Evolutionary conservation across 2,329 filamentous ascomycete genomes (phyloP).

Genomic region (Aspergillus sp.): DNA sequence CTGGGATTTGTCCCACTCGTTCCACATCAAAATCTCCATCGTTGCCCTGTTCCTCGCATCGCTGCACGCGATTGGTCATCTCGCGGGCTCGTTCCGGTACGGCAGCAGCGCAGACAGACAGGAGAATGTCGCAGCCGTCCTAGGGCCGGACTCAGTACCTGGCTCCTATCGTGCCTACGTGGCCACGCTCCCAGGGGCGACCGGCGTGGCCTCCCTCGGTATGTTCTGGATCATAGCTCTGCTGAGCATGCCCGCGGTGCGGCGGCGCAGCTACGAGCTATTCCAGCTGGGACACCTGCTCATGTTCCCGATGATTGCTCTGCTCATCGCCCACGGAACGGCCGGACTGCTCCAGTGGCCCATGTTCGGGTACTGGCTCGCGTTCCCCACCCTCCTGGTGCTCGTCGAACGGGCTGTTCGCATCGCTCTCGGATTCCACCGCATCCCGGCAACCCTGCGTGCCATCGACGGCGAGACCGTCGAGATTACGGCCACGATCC

Average conservation of each 20-base stretch:
- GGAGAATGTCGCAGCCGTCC: background rate
- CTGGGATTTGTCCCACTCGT: constrained; percentile 3
- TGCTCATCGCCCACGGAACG: constrained; percentile 3
- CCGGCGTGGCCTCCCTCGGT: background rate
- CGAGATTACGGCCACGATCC: constrained; percentile 2
- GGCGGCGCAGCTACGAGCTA: background rate
- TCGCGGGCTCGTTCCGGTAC: background rate
- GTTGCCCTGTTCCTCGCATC: background rate
- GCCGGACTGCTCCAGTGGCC: constrained; percentile 2
- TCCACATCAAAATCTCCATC: constrained; percentile 3
- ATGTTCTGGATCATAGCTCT: background rate
- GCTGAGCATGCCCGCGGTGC: background rate
- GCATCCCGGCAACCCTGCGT: background rate
- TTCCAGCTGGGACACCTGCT: constrained; percentile 1
- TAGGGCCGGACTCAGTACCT: background rate
- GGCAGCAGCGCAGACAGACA: background rate
- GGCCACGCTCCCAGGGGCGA: background rate
- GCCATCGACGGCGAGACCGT: constrained; percentile 2
- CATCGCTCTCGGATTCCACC: background rate
- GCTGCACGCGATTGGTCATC: constrained; percentile 4
- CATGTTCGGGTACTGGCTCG: constrained; percentile 7
- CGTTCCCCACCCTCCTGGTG: constrained; percentile 1
- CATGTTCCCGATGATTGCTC: background rate
- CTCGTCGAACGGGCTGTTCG: background rate
- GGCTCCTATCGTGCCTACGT: background rate